Evolutionary conservation across 1,139 yeast species (phyloP), one percentile per base, ranked within the genome.

Genomic region (Saccharomyces hybrid): DNA sequence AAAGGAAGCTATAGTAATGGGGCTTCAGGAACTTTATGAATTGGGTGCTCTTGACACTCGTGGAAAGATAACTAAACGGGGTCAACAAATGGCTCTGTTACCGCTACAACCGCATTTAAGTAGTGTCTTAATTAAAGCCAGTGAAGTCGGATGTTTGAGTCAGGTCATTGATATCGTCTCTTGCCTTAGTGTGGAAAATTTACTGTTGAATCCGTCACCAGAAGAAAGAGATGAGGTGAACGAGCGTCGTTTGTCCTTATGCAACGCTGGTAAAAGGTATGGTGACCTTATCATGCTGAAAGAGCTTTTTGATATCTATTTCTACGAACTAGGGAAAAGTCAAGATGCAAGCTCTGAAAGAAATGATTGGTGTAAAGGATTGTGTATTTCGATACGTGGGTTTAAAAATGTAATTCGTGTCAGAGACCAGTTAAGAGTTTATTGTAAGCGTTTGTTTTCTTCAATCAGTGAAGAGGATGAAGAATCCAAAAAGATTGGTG

Each of bases 21-120:
- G 96, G 0, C 75, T 93, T 54, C 82, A 84, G 56, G 87, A 90
- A 50, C 76, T 95, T 48, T 88, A 85, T 67, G 79, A 89, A 3
- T 74, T 93, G 49, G 84, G 84, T 2, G 98, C 99, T 0, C 74
- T 93, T 51, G 82, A 88, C 66, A 88, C 85, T 61, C 63, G 70
- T 1, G 98, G 98, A 0, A 73, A 79, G 32, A 83, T 93, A 57
- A 93, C 98, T 0, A 70, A 76, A 1, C 71, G 88, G 46, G 99
- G 99, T 16, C 75, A 76, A 54, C 81, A 87, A 64, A 90, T 93
- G 95, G 90, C 96, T 0, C 78, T 88, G 7, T 75, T 93, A 57
- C 99, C 99, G 0, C 78, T 95, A 26, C 85, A 91, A 14, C 99
- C 99, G 0, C 95, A 88, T 64, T 76, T 95, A 46, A 88, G 96